These are phyloP conservation scores for Microcera coccophila DNA, from an alignment of 2,329 filamentous ascomycete genomes.

Conservation along the genomic window DNA sequence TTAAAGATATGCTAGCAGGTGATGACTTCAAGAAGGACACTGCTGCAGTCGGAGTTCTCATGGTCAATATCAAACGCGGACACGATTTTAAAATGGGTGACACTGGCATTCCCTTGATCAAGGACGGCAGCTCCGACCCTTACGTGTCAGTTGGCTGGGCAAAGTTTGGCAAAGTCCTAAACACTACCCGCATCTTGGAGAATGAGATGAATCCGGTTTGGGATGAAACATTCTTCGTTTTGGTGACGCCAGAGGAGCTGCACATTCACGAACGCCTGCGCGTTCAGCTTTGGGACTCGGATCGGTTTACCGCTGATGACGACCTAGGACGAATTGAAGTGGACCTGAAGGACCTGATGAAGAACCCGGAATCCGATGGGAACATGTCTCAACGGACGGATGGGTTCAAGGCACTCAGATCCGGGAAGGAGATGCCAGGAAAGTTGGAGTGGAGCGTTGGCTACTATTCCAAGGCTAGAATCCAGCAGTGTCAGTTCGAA, in stretches of 20 bases:
- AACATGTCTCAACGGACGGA: conserved; percentile 61
- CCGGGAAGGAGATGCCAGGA: conserved; percentile 65
- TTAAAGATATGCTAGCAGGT: conserved; percentile 73
- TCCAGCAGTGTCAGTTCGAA: conserved; percentile 58
- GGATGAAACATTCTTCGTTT: conserved; percentile 66
- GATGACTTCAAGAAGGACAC: conserved; percentile 79
- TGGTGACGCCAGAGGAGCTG: conserved; percentile 67
- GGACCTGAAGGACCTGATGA: conserved; percentile 62
- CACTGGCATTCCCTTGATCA: conserved; percentile 55
- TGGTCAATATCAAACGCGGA: conserved; percentile 63
- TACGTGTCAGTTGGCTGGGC: conserved; percentile 73
- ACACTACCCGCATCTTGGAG: conserved; percentile 58
- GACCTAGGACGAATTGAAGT: conserved; percentile 71
- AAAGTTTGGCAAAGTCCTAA: conserved; percentile 66
- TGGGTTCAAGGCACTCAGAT: conserved; percentile 61
- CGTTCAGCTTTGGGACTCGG: conserved; percentile 72
- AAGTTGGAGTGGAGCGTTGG: conserved; percentile 67
- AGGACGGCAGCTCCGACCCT: conserved; percentile 60
- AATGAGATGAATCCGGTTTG: conserved; percentile 65
- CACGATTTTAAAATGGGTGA: conserved; percentile 71
- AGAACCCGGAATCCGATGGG: conserved; percentile 53
- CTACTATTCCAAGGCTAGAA: conserved; percentile 64
- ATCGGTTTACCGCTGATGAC: conserved; percentile 68
- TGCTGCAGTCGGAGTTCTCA: conserved; percentile 57
- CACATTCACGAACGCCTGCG: conserved; percentile 68